Percentiles rank a stretch among this genome's conserved stretches.
Evolutionary conservation across 2,329 filamentous ascomycete species (phyloP).

Genomic region (Diaporthe aspalathi): DNA sequence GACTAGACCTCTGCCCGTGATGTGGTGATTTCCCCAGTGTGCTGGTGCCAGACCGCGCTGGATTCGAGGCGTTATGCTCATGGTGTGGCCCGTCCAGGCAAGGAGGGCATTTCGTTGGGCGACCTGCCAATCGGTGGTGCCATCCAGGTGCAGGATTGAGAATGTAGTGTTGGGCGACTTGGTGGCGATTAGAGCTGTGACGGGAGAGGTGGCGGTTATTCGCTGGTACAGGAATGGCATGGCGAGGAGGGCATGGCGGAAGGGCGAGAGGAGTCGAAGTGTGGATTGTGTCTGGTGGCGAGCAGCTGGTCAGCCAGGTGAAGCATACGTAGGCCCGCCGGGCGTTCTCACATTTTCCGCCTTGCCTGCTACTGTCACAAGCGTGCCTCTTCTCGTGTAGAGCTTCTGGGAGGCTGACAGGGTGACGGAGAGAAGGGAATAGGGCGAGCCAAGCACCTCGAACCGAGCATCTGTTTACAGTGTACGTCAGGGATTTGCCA

Average conservation of each 20-base stretch:
- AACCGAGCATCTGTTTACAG: slow-evolving; percentile 84
- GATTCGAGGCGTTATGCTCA: slow-evolving; percentile 79
- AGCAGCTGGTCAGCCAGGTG: slow-evolving; percentile 11
- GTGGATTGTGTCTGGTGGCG: slow-evolving; percentile 84
- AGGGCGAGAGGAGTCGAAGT: slow-evolving; percentile 85
- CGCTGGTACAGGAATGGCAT: slow-evolving; percentile 96
- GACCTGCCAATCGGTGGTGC: slow-evolving; percentile 94
- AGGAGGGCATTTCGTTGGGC: slow-evolving; percentile 87
- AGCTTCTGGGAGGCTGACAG: slow-evolving; percentile 94
- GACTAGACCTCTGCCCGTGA: slow-evolving; percentile 88
- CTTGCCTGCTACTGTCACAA: slow-evolving; percentile 91
- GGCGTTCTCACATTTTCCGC: slow-evolving; percentile 78
- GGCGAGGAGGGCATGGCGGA: slow-evolving; percentile 81
- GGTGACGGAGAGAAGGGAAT: slow-evolving; percentile 92
- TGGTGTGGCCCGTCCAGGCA: slow-evolving; percentile 95
- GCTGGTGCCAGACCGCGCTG: slow-evolving; percentile 80
- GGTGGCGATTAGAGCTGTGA: slow-evolving; percentile 89
- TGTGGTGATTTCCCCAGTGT: slow-evolving; percentile 90
- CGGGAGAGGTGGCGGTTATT: slow-evolving; percentile 86
- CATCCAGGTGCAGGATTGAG: slow-evolving; percentile 88
- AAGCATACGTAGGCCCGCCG: background rate
- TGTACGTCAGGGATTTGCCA: background rate
- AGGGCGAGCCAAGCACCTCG: slow-evolving; percentile 90
- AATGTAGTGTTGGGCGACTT: slow-evolving; percentile 90
- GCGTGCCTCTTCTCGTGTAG: slow-evolving; percentile 89